Evolutionary conservation across 768 basidiomycete species (phyloP).

Genomic region (Filobasidium floriforme): DNA sequence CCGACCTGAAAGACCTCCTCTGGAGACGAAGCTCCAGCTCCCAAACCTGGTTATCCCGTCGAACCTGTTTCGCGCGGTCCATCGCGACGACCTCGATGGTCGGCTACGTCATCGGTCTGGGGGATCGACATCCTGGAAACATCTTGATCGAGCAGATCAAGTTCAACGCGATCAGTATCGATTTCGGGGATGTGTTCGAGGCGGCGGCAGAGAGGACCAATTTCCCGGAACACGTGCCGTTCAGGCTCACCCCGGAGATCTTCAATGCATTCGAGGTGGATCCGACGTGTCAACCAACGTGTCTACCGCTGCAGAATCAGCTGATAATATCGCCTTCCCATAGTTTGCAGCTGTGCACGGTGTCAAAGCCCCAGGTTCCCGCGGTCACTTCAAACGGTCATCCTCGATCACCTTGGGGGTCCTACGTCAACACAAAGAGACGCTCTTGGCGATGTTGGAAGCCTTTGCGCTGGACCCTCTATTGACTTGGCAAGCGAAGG

Average conservation of each 20-base stretch:
- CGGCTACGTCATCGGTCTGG: constrained; percentile 46
- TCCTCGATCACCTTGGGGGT: constrained; percentile 43
- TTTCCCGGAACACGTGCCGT: constrained; percentile 46
- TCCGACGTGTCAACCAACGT: constrained; percentile 1
- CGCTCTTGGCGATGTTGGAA: constrained; percentile 45
- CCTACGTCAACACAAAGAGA: constrained; percentile 42
- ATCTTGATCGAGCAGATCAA: constrained; percentile 35
- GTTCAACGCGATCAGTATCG: constrained; percentile 42
- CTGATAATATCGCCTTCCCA: not conserved
- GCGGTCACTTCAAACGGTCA: constrained; percentile 45
- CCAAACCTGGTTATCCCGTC: constrained; percentile 40
- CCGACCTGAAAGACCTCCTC: constrained; percentile 39
- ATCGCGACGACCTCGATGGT: constrained; percentile 39
- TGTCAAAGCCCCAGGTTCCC: constrained; percentile 31
- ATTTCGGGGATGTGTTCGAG: constrained; percentile 45
- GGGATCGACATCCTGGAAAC: constrained; percentile 47
- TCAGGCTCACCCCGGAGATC: constrained; percentile 47
- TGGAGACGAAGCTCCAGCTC: constrained; percentile 42
- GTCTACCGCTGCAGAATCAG: not conserved
- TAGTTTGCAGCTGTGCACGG: constrained; percentile 34
- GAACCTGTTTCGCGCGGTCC: constrained; percentile 42
- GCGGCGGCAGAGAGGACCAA: constrained; percentile 12
- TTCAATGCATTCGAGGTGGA: constrained; percentile 45
- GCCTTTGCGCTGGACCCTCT: constrained; percentile 48
- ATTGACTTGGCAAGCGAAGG: constrained; percentile 35